These are phyloP conservation scores for Aspergillus alliaceus DNA, from an alignment of 2,329 filamentous ascomycete species.

Conservation along the genomic window DNA sequence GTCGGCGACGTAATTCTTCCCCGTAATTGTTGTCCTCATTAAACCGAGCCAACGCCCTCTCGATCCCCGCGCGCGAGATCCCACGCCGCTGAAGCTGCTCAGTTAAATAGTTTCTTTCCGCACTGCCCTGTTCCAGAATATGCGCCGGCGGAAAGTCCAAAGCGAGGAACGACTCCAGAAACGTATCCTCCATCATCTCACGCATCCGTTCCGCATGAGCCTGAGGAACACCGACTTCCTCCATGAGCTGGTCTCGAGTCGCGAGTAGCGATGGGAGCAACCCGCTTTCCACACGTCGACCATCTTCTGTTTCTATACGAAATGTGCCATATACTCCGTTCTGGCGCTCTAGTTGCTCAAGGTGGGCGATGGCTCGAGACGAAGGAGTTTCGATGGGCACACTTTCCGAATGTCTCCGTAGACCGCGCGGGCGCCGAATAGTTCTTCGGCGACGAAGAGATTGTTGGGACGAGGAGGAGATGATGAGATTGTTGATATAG, in stretches of 20 bases:
- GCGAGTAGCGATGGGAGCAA: slow-evolving; percentile 44
- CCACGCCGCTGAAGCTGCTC: slow-evolving; percentile 41
- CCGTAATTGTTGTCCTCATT: slow-evolving; percentile 42
- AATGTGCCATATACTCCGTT: slow-evolving; percentile 45
- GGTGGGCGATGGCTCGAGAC: slow-evolving; percentile 37
- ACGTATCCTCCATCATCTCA: slow-evolving; percentile 46
- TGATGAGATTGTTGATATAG: slow-evolving; percentile 37
- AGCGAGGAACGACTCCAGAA: slow-evolving; percentile 44
- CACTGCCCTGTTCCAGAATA: slow-evolving; percentile 31
- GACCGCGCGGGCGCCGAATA: slow-evolving; percentile 37
- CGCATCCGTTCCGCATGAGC: slow-evolving; percentile 43
- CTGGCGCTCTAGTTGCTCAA: slow-evolving; percentile 41
- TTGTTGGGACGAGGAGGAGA: slow-evolving; percentile 23
- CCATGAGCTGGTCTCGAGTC: slow-evolving; percentile 43
- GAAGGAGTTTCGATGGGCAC: slow-evolving; percentile 33
- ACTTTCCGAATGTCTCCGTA: slow-evolving; percentile 20
- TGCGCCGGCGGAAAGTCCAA: slow-evolving; percentile 41
- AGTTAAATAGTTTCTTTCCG: slow-evolving; percentile 38
- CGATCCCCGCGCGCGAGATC: slow-evolving; percentile 38
- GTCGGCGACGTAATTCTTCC: slow-evolving; percentile 37
- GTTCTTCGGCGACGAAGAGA: slow-evolving; percentile 41
- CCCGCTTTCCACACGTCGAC: slow-evolving; percentile 41
- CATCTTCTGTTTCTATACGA: slow-evolving; percentile 43
- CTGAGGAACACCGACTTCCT: slow-evolving; percentile 37
- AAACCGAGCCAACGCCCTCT: slow-evolving; percentile 38